Base-by-base conservation (phyloP, 2,329 filamentous ascomycete genomes). In the Colletotrichum echinochloae region DNA sequence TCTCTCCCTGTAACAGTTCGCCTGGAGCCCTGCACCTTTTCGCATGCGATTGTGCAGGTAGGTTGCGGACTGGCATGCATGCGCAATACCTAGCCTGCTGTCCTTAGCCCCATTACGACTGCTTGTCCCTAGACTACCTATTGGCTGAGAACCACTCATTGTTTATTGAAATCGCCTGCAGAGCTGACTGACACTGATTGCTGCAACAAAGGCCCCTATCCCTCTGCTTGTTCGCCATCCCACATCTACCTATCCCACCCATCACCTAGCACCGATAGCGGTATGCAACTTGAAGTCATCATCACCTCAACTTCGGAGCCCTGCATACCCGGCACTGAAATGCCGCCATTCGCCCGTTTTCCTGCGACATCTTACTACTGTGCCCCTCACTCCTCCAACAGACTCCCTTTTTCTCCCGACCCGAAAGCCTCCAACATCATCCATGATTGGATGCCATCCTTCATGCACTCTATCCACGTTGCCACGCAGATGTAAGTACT, bases 281-380 rank as follows among this genome's bases (percentile, higher is more conserved):
- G 62, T 41, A 39, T 66, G 56, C 41, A 66, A 49, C 33, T 66
- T 52, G 62, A 70, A 66, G 62, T 66, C 66, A 70, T 70, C 67
- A 56, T 61, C 54, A 59, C 52, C n/a, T 46, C 59, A 51, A 33
- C 44, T 46, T 61, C 12, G 33, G 51, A 39, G 59, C 59, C 33
- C 33, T 39, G 59, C 23, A 35, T 51, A n/a, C 33, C 28, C 59
- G 56, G 44, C 56, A 61, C 56, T 66, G 55, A 26, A n/a, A 23
- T 55, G 49, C 37, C 26, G 49, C 26, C 35, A 52, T 55, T 63
- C 48, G 37, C 37, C 23, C 26, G 23, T 26, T 41, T 16, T 44
- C 35, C 37, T n/a, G 11, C 5, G 6, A 26, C 23, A 52, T 30
- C n/a, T 39, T 46, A 30, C n/a, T 41, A 20, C 33, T 60, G 35